phyloP scores from a whole-genome alignment of 2,329 filamentous ascomycete genomes.

The Ascochyta fabae region DNA sequence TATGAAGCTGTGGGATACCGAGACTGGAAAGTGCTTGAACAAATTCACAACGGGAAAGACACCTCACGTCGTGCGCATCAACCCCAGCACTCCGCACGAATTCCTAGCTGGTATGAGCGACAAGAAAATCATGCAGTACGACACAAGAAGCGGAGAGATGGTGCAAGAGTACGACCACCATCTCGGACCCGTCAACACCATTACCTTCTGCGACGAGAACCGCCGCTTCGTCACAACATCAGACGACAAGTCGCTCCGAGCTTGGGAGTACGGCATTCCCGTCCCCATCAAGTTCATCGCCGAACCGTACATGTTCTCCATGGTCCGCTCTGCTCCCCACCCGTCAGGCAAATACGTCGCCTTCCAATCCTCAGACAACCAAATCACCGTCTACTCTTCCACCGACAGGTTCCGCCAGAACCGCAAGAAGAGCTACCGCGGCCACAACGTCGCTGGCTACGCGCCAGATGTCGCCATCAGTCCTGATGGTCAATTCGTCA shows the following conservation, averaged over 20 bases:
- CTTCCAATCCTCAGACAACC: constrained; percentile 93
- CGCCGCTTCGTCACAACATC: constrained; percentile 97
- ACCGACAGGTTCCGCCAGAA: constrained; percentile 98
- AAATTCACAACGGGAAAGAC: constrained; percentile 95
- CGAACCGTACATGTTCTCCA: constrained; percentile 96
- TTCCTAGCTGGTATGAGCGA: constrained; percentile 97
- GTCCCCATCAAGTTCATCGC: constrained; percentile 99
- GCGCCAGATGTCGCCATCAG: constrained; percentile 88
- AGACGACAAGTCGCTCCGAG: constrained; percentile 93
- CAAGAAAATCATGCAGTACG: constrained; percentile 98
- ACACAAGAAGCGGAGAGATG: constrained; percentile 79
- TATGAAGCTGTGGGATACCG: constrained; percentile 98
- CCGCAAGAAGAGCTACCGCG: constrained; percentile 93
- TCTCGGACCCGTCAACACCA: constrained; percentile 95
- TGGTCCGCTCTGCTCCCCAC: constrained; percentile 84
- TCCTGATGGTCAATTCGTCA: constrained; percentile 90
- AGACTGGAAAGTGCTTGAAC: constrained; percentile 85
- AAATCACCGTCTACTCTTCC: constrained; percentile 93
- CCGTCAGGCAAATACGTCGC: constrained; percentile 93
- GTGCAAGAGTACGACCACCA: constrained; percentile 99
- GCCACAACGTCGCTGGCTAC: constrained; percentile 94
- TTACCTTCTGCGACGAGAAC: constrained; percentile 93
- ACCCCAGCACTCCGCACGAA: constrained; percentile 83
- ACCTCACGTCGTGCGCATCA: constrained; percentile 93
- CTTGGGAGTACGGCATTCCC: constrained; percentile 98